Conservation (phyloP, 148 eudicot genomes). For the Chenopodium berlandieri region DNA sequence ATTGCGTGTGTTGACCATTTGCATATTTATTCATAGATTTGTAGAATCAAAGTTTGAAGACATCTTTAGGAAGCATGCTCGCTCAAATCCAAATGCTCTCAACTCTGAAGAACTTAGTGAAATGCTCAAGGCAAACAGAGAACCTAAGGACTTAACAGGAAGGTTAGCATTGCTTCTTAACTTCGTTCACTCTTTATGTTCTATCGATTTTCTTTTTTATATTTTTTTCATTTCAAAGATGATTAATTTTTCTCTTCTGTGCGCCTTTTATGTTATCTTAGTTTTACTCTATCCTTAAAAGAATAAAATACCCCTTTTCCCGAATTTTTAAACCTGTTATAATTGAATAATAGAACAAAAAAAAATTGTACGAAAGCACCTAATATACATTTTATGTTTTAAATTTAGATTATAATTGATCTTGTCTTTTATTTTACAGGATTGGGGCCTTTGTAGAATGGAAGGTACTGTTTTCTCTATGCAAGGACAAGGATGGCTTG, state of each 20-base stretch:
- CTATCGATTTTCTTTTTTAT: neutral
- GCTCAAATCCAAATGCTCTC: conserved; percentile 39
- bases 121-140: conserved; percentile 59
- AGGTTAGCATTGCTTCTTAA: conserved; percentile 33
- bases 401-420: too few relatives aligned
- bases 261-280: too few relatives aligned
- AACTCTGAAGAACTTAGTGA: conserved; percentile 46
- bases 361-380: too few relatives aligned
- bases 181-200: too few relatives aligned
- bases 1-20: too few relatives aligned
- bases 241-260: too few relatives aligned
- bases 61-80: conserved; percentile 63
- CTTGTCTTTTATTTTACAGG: conserved; percentile 30
- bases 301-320: too few relatives aligned
- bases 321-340: too few relatives aligned
- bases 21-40: conserved; percentile 39
- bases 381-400: too few relatives aligned
- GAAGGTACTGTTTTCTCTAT: conserved; percentile 56
- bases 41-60: conserved; percentile 66
- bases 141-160: conserved; percentile 58
- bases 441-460: conserved; percentile 56
- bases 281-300: too few relatives aligned
- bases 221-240: too few relatives aligned
- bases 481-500: conserved; percentile 72
- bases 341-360: too few relatives aligned